phyloP scores from a whole-genome alignment of 2,329 filamentous ascomycete genomes.

The Nemania sp. region DNA sequence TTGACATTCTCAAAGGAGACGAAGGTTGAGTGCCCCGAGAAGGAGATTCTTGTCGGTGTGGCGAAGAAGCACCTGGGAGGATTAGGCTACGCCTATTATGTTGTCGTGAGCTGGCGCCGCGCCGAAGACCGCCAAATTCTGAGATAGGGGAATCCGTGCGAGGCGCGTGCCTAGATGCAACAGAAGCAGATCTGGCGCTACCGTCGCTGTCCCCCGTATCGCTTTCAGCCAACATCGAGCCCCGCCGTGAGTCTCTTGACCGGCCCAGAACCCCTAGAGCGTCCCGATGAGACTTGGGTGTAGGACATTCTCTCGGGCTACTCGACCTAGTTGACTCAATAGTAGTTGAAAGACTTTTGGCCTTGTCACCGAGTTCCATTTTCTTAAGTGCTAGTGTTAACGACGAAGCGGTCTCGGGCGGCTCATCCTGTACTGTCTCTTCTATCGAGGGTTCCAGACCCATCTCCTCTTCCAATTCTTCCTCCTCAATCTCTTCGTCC shows the following conservation, averaged over 20 bases:
- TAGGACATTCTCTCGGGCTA: conserved; percentile 89
- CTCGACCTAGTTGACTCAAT: conserved; percentile 81
- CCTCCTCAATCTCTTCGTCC: conserved; percentile 58
- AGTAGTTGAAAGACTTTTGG: conserved; percentile 59
- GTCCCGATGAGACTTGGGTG: conserved; percentile 80
- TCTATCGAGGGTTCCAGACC: conserved; percentile 49
- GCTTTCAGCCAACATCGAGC: conserved; percentile 80
- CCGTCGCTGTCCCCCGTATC: conserved; percentile 87
- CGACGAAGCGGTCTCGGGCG: conserved; percentile 62
- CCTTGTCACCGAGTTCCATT: conserved; percentile 47
- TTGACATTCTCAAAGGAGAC: conserved; percentile 83
- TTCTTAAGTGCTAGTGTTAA: conserved; percentile 59
- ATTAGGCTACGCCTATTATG: conserved; percentile 87
- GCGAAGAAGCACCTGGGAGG: conserved; percentile 76
- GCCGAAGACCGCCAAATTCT: conserved; percentile 76
- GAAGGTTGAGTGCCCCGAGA: conserved; percentile 75
- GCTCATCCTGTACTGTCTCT: conserved; percentile 59
- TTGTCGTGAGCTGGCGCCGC: conserved; percentile 78
- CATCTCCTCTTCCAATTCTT: conserved; percentile 52
- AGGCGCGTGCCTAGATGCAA: conserved; percentile 67
- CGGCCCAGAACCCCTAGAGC: conserved; percentile 61
- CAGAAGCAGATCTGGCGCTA: conserved; percentile 80
- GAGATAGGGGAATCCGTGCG: conserved; percentile 90
- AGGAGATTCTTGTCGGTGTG: conserved; percentile 86
- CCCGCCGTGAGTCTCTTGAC: conserved; percentile 69